Evolutionary conservation across 352 stramenopile genomes (phyloP), one percentile per base, ranked within the genome.

Genomic region (Pythium monospermum): DNA sequence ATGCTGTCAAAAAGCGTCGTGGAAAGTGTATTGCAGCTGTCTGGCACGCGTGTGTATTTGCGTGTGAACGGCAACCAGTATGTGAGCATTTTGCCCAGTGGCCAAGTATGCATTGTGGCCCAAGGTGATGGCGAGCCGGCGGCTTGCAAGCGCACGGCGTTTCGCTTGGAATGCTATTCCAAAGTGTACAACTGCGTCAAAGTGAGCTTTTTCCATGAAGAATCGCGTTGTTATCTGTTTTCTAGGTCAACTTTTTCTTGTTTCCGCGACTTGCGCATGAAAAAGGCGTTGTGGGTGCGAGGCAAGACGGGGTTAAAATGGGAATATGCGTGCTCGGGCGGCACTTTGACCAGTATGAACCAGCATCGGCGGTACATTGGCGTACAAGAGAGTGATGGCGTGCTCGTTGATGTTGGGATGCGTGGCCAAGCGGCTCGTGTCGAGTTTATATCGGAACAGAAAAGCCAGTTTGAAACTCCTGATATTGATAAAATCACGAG

Each of bases 301-400:
- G 83, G 83, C 41, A 87, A 74, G 39, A 73, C 78, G 1, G 83
- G 83, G 0, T 59, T 91, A 7, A 76, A 82, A 36, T 94, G 80
- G 80, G 83, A 91, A 44, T 88, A 91, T 46, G 90, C 80, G 22
- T 83, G 78, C 3, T 65, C 85, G 1, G 83, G n/a, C n/a, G n/a
- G 83, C n/a, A 77, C 88, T 49, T 66, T 94, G 26, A 81, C 86
- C 53, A 94, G 83, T 61, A 91, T 94, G 83, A 94, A 91, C 66
- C 83, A 94, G 65, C 83, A 94, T 48, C 78, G 83, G 37, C 73
- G 83, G 32, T 94, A 92, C 55, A 74, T 94, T n/a, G 83, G 81
- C 25, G 66, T 78, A 36, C 76, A 79, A 2, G 66, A 88, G n/a
- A n/a, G n/a, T 26, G 81, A 94, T 48, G 64, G 69, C 26, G 56